Evolutionary conservation across 805 yeast genomes (phyloP).

Genomic region (Wickerhamiella domercqiae): DNA sequence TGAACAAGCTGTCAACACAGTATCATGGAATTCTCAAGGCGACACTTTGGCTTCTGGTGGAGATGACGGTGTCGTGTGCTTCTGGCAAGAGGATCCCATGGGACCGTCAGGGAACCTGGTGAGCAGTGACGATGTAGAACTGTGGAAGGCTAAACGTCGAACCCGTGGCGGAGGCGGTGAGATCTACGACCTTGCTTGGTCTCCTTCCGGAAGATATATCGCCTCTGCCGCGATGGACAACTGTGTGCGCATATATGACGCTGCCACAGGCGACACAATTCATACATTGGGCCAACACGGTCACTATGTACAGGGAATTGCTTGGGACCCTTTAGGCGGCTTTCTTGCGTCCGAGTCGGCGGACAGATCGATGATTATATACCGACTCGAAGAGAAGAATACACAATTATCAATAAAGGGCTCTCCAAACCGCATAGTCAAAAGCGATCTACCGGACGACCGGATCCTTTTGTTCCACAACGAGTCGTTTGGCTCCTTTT

Average conservation of each 20-base stretch:
- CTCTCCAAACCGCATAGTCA: conserved; percentile 32
- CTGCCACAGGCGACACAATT: conserved; percentile 39
- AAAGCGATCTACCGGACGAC: conserved; percentile 39
- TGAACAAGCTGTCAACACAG: conserved; percentile 88
- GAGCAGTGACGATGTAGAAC: conserved; percentile 41
- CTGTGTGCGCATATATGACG: conserved; percentile 51
- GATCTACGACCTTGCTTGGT: conserved; percentile 86
- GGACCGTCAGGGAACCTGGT: conserved; percentile 33
- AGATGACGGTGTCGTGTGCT: conserved; percentile 78
- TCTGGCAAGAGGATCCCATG: conserved; percentile 43
- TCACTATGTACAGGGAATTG: conserved; percentile 90
- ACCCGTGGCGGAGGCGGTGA: conserved; percentile 44
- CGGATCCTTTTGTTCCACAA: conserved; percentile 32
- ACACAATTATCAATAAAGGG: not conserved
- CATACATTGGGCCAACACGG: conserved; percentile 54
- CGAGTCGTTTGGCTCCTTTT: conserved; percentile 80
- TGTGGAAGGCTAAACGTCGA: conserved; percentile 48
- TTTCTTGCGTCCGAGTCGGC: conserved; percentile 79
- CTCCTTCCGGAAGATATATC: conserved; percentile 62
- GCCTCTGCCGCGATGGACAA: conserved; percentile 92
- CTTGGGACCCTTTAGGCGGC: conserved; percentile 82
- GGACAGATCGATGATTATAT: conserved; percentile 69
- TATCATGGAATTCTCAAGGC: conserved; percentile 63
- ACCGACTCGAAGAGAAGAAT: conserved; percentile 25
- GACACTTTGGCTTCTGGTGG: conserved; percentile 73